Conservation (phyloP, 352 stramenopile genomes). For the Pythium sp. region DNA sequence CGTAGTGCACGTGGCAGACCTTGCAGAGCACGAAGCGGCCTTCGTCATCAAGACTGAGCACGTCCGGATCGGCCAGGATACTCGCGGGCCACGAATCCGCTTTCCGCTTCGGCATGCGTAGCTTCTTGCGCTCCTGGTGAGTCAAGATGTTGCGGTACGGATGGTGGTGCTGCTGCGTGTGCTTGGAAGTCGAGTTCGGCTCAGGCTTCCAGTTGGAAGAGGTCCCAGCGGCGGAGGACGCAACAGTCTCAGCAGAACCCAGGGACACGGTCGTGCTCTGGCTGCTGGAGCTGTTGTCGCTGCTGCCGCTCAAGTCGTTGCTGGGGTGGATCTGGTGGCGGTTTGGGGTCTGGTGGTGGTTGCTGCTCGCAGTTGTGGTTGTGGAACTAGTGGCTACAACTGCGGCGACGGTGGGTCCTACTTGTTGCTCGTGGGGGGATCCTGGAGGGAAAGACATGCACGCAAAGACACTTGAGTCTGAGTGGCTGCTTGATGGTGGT, state of each 20-base stretch:
- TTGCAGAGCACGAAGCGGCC: constrained; percentile 78
- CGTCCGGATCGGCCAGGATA: constrained; percentile 64
- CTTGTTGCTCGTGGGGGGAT: background rate
- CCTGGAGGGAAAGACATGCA: constrained; percentile 18
- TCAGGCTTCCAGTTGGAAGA: background rate
- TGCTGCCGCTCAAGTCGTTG: constrained; percentile 9
- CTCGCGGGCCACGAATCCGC: constrained; percentile 71
- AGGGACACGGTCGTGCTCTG: constrained; percentile 7
- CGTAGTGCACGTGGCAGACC: constrained; percentile 81
- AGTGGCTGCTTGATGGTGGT: background rate
- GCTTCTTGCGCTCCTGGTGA: constrained; percentile 40
- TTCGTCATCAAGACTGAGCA: constrained; percentile 78
- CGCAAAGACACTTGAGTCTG: constrained; percentile 13
- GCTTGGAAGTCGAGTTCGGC: background rate
- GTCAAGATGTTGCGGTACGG: constrained; percentile 30
- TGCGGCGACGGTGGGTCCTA: background rate
- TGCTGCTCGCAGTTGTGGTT: background rate
- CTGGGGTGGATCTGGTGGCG: background rate
- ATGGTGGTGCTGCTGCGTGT: background rate
- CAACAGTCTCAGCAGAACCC: background rate
- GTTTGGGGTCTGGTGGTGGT: too few species aligned
- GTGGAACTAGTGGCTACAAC: background rate
- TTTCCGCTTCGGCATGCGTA: constrained; percentile 71
- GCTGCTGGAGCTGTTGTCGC: constrained; percentile 12
- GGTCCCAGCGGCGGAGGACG: background rate